A percentile compares a stretch with the other conserved stretches of the same genome.
phyloP scores from a whole-genome alignment of 2,329 filamentous ascomycete genomes.

The Sclerotinia sclerotiorum region DNA sequence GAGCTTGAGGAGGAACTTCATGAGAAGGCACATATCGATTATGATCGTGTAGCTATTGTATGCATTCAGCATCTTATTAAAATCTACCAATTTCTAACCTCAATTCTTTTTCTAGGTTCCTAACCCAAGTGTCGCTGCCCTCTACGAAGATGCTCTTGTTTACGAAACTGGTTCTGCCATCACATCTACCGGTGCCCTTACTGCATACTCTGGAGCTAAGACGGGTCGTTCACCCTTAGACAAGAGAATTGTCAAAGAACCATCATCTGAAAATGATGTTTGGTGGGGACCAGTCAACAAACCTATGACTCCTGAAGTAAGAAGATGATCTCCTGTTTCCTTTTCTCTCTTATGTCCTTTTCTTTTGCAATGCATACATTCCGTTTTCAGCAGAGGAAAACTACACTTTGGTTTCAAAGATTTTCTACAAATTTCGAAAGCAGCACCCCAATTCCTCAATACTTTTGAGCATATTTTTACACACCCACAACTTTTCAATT shows the following conservation, averaged over 20 bases:
- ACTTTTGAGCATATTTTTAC: neutral
- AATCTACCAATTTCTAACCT: slow-evolving; percentile 22
- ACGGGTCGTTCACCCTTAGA: slow-evolving; percentile 95
- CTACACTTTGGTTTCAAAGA: neutral
- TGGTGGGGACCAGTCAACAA: slow-evolving; percentile 92
- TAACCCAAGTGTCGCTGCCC: slow-evolving; percentile 83
- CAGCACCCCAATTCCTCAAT: neutral
- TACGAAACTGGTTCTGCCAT: slow-evolving; percentile 98
- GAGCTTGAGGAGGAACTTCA: slow-evolving; percentile 98
- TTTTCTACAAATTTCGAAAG: neutral
- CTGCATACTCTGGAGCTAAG: slow-evolving; percentile 97
- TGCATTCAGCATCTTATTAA: slow-evolving; percentile 42
- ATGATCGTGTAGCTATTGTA: slow-evolving; percentile 97
- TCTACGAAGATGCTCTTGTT: slow-evolving; percentile 98
- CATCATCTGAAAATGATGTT: slow-evolving; percentile 82
- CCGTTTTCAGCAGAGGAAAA: neutral
- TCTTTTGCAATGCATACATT: neutral
- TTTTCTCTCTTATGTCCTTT: neutral
- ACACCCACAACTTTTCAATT: neutral
- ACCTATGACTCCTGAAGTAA: slow-evolving; percentile 95
- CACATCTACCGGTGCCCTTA: slow-evolving; percentile 90
- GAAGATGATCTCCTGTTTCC: slow-evolving; percentile 41
- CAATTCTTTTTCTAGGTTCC: slow-evolving; percentile 54
- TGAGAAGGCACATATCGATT: slow-evolving; percentile 98
- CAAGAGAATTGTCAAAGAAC: slow-evolving; percentile 96